Evolutionary conservation across 306 rosid genomes (phyloP).

Genomic region (Biancaea sappan): DNA sequence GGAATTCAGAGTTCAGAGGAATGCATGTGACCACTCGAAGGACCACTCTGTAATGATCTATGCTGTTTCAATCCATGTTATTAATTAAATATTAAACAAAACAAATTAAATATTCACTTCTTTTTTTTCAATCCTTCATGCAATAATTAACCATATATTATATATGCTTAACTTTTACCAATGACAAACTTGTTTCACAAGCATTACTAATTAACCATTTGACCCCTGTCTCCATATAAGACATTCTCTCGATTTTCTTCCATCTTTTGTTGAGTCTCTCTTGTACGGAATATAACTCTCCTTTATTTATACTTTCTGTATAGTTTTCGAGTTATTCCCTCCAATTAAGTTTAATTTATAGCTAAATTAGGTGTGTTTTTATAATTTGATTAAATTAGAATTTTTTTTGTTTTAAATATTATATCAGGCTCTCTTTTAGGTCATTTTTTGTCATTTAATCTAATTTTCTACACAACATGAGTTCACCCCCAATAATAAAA

Average conservation of each 20-base stretch:
- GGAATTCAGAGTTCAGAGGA: slow-evolving; percentile 62
- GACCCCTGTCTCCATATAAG: slow-evolving; percentile 44
- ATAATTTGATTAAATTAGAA: no score
- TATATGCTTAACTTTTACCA: background rate
- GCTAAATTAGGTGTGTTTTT: no score
- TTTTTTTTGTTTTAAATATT: no score
- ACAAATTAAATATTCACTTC: background rate
- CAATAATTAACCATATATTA: background rate
- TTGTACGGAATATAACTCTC: slow-evolving; percentile 42
- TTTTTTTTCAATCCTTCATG: background rate
- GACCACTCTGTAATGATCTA: slow-evolving; percentile 61
- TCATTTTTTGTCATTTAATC: no score
- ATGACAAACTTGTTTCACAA: slow-evolving; percentile 7
- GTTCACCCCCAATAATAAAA: no score
- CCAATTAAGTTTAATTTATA: background rate
- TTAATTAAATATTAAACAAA: background rate
- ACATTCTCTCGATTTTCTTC: slow-evolving; percentile 58
- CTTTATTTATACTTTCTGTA: slow-evolving; percentile 18
- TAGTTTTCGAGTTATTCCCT: slow-evolving; percentile 32
- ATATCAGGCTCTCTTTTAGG: no score
- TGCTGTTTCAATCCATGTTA: background rate
- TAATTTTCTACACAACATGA: no score
- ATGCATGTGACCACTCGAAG: slow-evolving; percentile 77
- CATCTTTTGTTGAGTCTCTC: slow-evolving; percentile 43
- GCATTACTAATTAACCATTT: slow-evolving; percentile 26